Percentiles rank a stretch among this genome's conserved stretches.
Evolutionary conservation across 495 filamentous ascomycete species (phyloP).

Genomic region (Aspergillus sparsus): DNA sequence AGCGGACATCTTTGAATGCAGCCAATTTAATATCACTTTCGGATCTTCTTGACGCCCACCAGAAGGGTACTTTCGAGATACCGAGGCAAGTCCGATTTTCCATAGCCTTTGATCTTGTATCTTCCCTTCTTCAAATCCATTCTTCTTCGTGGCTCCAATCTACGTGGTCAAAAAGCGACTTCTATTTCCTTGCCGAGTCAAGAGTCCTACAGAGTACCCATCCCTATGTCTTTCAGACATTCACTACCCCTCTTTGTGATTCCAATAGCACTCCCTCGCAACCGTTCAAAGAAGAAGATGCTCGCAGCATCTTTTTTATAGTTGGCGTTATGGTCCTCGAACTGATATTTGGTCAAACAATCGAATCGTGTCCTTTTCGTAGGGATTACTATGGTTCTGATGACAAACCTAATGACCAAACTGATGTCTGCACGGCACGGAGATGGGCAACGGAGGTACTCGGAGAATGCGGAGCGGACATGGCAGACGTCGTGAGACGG

Average conservation of each 20-base stretch:
- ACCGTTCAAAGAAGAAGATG: conserved; percentile 1
- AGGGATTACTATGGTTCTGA: conserved; percentile 5
- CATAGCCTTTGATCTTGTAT: background rate
- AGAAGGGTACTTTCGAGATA: background rate
- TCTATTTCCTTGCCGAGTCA: conserved; percentile 2
- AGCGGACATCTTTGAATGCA: background rate
- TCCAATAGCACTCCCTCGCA: background rate
- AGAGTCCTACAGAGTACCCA: background rate
- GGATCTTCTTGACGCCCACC: conserved; percentile 2
- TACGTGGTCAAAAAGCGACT: conserved; percentile 2
- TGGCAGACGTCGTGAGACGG: background rate
- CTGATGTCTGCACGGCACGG: conserved; percentile 5
- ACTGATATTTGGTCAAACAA: conserved; percentile 8
- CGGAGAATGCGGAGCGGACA: conserved; percentile 9
- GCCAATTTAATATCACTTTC: background rate
- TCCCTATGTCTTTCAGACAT: conserved; percentile 3
- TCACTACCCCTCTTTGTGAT: no score
- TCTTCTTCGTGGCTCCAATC: background rate
- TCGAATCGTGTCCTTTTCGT: background rate
- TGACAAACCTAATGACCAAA: conserved; percentile 13
- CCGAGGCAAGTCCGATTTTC: background rate
- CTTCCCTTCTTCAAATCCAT: background rate
- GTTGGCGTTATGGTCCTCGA: conserved; percentile 2
- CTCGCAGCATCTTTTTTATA: background rate
- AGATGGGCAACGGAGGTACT: conserved; percentile 5